Evolutionary conservation across 495 filamentous ascomycete species (phyloP).

Genomic region (Xylaria palmicola): DNA sequence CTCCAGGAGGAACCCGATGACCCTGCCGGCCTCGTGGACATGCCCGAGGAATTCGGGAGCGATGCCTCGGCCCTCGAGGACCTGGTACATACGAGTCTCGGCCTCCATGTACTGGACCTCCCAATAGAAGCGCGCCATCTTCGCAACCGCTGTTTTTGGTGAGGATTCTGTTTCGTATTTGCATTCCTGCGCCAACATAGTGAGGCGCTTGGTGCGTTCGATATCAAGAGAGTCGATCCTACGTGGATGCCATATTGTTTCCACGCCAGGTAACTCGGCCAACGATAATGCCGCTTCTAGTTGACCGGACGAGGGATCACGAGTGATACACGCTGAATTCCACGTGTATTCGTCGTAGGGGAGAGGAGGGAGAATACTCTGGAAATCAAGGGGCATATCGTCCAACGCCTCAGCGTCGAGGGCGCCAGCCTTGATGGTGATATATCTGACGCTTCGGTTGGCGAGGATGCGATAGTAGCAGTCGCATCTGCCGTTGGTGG

Average conservation of each 20-base stretch:
- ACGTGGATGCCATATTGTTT: conserved; percentile 10
- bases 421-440: conserved; percentile 10
- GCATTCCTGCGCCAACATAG: conserved; percentile 12
- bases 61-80: background rate
- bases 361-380: conserved; percentile 13
- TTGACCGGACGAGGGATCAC: conserved; percentile 11
- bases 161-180: conserved; percentile 6
- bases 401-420: conserved; percentile 12
- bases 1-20: background rate
- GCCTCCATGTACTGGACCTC: too few species aligned
- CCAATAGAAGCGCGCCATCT: too few species aligned
- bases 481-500: conserved; percentile 5
- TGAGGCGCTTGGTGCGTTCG: conserved; percentile 11
- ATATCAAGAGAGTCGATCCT: conserved; percentile 11
- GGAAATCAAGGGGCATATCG: conserved; percentile 12
- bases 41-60: background rate
- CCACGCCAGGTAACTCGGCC: conserved; percentile 10
- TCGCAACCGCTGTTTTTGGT: conserved; percentile 15
- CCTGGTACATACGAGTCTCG: too few species aligned
- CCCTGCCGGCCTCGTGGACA: background rate
- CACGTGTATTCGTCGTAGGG: conserved; percentile 10
- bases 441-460: conserved; percentile 8
- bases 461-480: conserved; percentile 14
- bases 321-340: conserved; percentile 12
- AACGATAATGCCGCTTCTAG: conserved; percentile 6